These are phyloP conservation scores for Venustampulla echinocandica DNA, from an alignment of 495 filamentous ascomycete species.

Conservation along the genomic window DNA sequence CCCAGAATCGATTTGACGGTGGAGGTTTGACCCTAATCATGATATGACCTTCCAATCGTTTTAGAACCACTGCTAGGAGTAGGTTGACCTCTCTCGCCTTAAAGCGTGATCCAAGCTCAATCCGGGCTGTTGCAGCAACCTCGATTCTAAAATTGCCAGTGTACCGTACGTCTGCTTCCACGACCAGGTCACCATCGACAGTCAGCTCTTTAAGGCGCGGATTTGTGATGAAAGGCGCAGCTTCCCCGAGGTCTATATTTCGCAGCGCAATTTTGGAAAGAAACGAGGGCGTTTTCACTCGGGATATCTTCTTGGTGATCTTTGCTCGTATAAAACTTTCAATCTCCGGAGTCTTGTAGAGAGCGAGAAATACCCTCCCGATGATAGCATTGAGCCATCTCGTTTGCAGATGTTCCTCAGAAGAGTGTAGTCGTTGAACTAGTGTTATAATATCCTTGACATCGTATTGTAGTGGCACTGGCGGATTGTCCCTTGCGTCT, in stretches of 20 bases:
- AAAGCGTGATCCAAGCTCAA: conserved; percentile 82
- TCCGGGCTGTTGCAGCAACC: conserved; percentile 79
- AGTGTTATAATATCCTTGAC: conserved; percentile 76
- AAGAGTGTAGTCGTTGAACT: conserved; percentile 82
- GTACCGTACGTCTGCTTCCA: conserved; percentile 82
- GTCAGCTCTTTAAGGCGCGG: conserved; percentile 82
- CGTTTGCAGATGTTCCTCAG: conserved; percentile 84
- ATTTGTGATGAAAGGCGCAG: conserved; percentile 82
- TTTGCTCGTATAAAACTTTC: conserved; percentile 72
- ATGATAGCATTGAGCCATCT: conserved; percentile 91
- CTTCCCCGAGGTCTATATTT: conserved; percentile 77
- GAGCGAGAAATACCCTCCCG: conserved; percentile 74
- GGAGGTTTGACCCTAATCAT: conserved; percentile 86
- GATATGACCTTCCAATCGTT: conserved; percentile 75
- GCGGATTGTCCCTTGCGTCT: conserved; percentile 47
- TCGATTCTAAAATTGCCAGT: conserved; percentile 82
- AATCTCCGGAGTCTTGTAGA: conserved; percentile 76
- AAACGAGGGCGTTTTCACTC: conserved; percentile 86
- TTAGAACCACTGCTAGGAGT: conserved; percentile 76
- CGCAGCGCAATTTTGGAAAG: conserved; percentile 72
- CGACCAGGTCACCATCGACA: conserved; percentile 77
- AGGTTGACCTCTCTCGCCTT: conserved; percentile 85
- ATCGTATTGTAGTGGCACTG: conserved; percentile 69
- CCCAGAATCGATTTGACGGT: conserved; percentile 90
- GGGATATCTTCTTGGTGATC: conserved; percentile 92